These are phyloP conservation scores for Blastocladiella britannica DNA, from an alignment of 192 early-diverging fungal species.

Conservation along the genomic window DNA sequence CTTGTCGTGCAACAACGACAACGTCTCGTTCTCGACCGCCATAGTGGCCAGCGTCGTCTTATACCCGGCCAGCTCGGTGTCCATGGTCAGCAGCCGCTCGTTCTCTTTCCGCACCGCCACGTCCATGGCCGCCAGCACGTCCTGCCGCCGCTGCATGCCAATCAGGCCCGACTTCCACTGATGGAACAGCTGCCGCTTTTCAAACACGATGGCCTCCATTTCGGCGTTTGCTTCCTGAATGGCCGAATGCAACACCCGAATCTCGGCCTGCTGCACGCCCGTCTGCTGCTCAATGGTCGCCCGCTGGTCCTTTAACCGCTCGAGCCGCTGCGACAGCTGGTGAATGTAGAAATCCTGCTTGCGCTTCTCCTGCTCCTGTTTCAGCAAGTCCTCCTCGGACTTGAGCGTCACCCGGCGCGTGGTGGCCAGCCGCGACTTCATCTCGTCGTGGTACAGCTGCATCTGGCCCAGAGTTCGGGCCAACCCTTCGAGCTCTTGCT, in stretches of 20 bases:
- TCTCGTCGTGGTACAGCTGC: slow-evolving; percentile 36
- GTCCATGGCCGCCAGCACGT: slow-evolving; percentile 15
- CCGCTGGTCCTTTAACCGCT: slow-evolving; percentile 26
- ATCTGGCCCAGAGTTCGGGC: slow-evolving; percentile 35
- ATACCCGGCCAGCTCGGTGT: slow-evolving; percentile 27
- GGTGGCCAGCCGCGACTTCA: slow-evolving; percentile 25
- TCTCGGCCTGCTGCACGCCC: slow-evolving; percentile 30
- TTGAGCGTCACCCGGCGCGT: slow-evolving; percentile 37
- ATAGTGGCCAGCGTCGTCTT: slow-evolving; percentile 16
- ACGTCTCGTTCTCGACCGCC: slow-evolving; percentile 28
- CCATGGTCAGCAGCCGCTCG: slow-evolving; percentile 17
- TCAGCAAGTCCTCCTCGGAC: slow-evolving; percentile 34
- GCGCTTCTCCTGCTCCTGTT: slow-evolving; percentile 38
- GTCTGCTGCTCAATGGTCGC: slow-evolving; percentile 30
- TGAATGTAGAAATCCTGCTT: slow-evolving; percentile 42
- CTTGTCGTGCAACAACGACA: slow-evolving; percentile 25
- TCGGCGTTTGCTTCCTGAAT: slow-evolving; percentile 34
- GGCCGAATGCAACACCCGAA: slow-evolving; percentile 28
- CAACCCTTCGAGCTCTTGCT: slow-evolving; percentile 33
- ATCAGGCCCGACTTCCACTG: slow-evolving; percentile 39
- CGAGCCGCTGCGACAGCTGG: slow-evolving; percentile 28
- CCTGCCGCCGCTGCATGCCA: slow-evolving; percentile 28
- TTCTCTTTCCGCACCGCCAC: slow-evolving; percentile 19
- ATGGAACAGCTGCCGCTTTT: slow-evolving; percentile 34
- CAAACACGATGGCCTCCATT: slow-evolving; percentile 44